These are phyloP conservation scores for Tilletia indica DNA, from an alignment of 1,284 basidiomycete species.

Conservation along the genomic window DNA sequence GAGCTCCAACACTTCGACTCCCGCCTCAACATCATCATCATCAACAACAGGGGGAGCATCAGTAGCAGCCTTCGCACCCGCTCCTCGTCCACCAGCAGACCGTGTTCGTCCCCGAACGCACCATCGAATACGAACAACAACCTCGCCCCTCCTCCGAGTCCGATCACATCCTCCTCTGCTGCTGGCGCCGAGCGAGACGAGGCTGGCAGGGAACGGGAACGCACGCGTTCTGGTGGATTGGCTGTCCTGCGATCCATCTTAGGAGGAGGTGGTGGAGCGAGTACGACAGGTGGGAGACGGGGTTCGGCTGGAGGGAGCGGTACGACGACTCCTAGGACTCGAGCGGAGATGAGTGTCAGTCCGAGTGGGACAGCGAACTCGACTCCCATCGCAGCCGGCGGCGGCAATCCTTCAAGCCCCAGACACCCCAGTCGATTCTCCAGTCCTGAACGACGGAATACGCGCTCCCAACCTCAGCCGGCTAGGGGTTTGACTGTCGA, in stretches of 20 bases:
- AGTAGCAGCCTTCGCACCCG: constrained; percentile 10
- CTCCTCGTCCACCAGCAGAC: neutral
- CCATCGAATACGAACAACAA: too few species aligned
- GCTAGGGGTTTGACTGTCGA: neutral
- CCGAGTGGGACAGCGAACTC: neutral
- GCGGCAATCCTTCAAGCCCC: neutral
- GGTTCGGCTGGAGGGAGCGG: neutral
- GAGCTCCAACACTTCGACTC: neutral
- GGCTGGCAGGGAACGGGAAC: neutral
- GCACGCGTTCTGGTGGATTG: neutral
- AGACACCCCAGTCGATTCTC: neutral
- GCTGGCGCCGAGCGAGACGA: neutral
- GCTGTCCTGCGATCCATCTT: neutral
- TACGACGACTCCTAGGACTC: neutral
- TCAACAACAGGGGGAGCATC: neutral
- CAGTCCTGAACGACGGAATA: neutral
- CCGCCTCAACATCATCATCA: neutral
- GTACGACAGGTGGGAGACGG: neutral
- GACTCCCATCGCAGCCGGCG: neutral
- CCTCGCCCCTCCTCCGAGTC: neutral
- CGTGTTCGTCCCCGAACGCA: neutral
- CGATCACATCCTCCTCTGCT: neutral
- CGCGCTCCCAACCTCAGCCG: neutral
- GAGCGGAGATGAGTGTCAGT: neutral
- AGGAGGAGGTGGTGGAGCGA: neutral